phyloP scores from a whole-genome alignment of 2,329 filamentous ascomycete species.

The Tolypocladium pustulatum region DNA sequence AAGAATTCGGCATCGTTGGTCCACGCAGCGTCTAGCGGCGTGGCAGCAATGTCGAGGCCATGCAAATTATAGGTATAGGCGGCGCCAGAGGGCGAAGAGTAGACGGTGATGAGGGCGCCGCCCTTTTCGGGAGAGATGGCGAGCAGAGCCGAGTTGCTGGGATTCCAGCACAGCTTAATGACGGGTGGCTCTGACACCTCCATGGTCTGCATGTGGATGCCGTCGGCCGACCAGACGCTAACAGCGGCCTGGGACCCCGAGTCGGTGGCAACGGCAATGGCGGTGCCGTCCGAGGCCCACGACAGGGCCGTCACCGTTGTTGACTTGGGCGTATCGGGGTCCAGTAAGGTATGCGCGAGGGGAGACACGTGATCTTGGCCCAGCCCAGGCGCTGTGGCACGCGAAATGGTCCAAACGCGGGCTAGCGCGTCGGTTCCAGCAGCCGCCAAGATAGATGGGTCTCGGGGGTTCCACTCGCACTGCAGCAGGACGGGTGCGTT shows the following conservation, averaged over 20 bases:
- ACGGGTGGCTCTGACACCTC: constrained; percentile 50
- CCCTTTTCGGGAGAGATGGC: constrained; percentile 45
- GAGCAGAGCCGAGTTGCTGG: constrained; percentile 41
- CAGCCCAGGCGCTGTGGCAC: constrained; percentile 34
- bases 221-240: constrained; percentile 45
- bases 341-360: constrained; percentile 31
- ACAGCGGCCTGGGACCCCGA: constrained; percentile 39
- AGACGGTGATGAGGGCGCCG: constrained; percentile 45
- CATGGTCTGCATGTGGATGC: constrained; percentile 39
- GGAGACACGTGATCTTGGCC: constrained; percentile 30
- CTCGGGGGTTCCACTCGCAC: constrained; percentile 58
- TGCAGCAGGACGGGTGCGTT: constrained; percentile 53
- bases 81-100: constrained; percentile 31
- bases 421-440: constrained; percentile 61
- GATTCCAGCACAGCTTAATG: constrained; percentile 52
- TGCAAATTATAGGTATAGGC: constrained; percentile 37
- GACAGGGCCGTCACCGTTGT: constrained; percentile 48
- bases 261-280: constrained; percentile 49
- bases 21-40: constrained; percentile 50
- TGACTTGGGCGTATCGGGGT: constrained; percentile 39
- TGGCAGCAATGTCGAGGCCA: constrained; percentile 37
- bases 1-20: constrained; percentile 47
- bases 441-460: constrained; percentile 55
- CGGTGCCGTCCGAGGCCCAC: constrained; percentile 46
- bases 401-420: constrained; percentile 55